Conservation (phyloP, 306 rosid genomes). For the Rosa rugosa region DNA sequence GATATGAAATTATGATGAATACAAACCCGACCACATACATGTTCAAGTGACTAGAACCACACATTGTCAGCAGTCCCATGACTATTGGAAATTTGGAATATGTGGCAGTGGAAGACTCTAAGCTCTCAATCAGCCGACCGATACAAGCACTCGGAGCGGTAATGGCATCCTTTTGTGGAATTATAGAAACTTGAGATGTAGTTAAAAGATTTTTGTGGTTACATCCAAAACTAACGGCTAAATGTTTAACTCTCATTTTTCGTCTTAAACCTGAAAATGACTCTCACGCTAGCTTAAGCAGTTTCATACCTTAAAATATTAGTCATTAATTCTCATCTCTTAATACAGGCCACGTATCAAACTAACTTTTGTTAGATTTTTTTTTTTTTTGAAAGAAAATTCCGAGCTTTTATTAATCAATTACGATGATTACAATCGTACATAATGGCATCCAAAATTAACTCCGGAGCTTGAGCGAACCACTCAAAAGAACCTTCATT, state of each 20-base stretch:
- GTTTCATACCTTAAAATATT: background rate
- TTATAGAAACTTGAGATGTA: background rate
- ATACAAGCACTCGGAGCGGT: background rate
- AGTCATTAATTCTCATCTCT: background rate
- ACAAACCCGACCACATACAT: background rate
- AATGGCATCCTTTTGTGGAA: background rate
- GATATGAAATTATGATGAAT: background rate
- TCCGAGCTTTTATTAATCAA: too few relatives aligned
- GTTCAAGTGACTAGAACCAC: background rate
- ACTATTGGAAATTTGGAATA: background rate
- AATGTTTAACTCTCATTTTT: background rate
- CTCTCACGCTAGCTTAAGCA: background rate
- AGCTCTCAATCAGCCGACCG: background rate
- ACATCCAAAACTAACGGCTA: too few relatives aligned
- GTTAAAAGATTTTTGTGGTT: background rate
- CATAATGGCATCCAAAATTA: too few relatives aligned
- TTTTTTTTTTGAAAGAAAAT: too few relatives aligned
- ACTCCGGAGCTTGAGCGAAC: too few relatives aligned
- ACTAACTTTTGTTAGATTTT: background rate
- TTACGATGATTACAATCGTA: too few relatives aligned
- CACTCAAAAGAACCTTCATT: too few relatives aligned
- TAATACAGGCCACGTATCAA: background rate
- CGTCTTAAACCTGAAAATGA: background rate
- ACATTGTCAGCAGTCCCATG: background rate
- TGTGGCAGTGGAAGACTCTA: background rate